Conservation (phyloP, 202 grass and related monocot species). For the Schoenoplectus tabernaemontani region DNA sequence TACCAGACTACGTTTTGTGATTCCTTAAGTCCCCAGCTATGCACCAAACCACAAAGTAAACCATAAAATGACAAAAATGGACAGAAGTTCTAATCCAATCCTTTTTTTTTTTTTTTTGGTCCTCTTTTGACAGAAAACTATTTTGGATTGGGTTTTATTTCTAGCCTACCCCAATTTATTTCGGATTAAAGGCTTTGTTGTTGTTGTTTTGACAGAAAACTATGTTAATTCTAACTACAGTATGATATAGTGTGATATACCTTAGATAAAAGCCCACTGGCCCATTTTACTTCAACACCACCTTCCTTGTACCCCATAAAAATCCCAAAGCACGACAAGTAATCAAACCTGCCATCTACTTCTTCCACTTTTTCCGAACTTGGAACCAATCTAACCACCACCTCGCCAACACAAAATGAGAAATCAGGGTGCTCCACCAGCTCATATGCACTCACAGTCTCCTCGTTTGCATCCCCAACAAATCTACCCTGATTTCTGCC, state of each 20-base stretch:
- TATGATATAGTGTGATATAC: slow-evolving; percentile 30
- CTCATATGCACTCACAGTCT: slow-evolving; percentile 88
- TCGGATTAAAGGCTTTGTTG: too few species aligned
- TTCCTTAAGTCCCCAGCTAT: neutral
- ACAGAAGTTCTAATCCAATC: slow-evolving; percentile 8
- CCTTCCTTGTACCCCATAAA: slow-evolving; percentile 71
- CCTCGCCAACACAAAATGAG: slow-evolving; percentile 64
- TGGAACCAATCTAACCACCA: slow-evolving; percentile 53
- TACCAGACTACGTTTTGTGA: neutral
- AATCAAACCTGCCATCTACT: slow-evolving; percentile 33
- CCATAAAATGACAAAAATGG: neutral
- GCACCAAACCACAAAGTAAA: neutral
- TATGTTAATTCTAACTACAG: neutral
- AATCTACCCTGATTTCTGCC: slow-evolving; percentile 29
- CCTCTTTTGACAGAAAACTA: neutral
- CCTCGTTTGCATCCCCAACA: slow-evolving; percentile 44
- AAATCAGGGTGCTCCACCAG: slow-evolving; percentile 81
- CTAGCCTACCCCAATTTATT: too few species aligned
- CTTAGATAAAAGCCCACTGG: slow-evolving; percentile 75
- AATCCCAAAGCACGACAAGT: slow-evolving; percentile 78
- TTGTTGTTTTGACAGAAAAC: neutral
- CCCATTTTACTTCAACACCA: slow-evolving; percentile 80
- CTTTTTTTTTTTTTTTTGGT: neutral
- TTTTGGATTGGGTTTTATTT: too few species aligned
- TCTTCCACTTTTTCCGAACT: slow-evolving; percentile 41